Conservation (phyloP, 2,329 filamentous ascomycete species). For the Blastomyces emzantsi region DNA sequence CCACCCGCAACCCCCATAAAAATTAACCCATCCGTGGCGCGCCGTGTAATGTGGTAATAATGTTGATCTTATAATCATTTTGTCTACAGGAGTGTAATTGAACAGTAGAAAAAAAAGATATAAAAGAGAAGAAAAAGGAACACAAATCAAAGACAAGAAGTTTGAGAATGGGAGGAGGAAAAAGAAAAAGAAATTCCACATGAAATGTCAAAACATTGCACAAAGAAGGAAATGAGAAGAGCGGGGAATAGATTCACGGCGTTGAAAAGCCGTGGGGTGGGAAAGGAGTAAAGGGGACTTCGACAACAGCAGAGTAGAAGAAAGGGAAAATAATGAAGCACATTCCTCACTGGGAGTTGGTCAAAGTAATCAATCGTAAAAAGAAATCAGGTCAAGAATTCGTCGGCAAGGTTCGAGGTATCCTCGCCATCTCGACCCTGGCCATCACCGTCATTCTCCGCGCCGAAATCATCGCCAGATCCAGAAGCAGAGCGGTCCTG, state of each 20-base stretch:
- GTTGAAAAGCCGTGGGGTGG: conserved; percentile 4
- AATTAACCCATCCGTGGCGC: background rate
- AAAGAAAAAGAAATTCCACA: background rate
- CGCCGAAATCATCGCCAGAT: conserved; percentile 9
- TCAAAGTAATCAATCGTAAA: background rate
- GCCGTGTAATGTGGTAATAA: conserved; percentile 3
- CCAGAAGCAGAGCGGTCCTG: conserved; percentile 22
- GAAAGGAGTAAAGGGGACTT: conserved; percentile 12
- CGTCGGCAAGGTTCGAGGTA: conserved; percentile 20
- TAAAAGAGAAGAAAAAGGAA: background rate
- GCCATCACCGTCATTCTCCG: conserved; percentile 2
- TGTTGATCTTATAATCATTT: background rate
- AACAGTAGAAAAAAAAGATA: background rate
- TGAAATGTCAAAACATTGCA: background rate
- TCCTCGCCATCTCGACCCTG: conserved; percentile 21
- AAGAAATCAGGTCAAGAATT: conserved; percentile 18
- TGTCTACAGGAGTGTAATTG: background rate
- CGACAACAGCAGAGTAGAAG: conserved; percentile 8
- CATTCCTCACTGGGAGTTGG: conserved; percentile 1
- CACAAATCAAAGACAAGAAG: background rate
- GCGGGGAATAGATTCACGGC: background rate
- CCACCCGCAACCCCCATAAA: background rate
- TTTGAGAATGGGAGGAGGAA: background rate
- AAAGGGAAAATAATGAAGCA: conserved; percentile 13
- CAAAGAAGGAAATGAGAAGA: background rate